Evolutionary conservation across 129 eudicot genomes (phyloP), one percentile per base, ranked within the genome.

Genomic region (Pulicaria dysenterica): DNA sequence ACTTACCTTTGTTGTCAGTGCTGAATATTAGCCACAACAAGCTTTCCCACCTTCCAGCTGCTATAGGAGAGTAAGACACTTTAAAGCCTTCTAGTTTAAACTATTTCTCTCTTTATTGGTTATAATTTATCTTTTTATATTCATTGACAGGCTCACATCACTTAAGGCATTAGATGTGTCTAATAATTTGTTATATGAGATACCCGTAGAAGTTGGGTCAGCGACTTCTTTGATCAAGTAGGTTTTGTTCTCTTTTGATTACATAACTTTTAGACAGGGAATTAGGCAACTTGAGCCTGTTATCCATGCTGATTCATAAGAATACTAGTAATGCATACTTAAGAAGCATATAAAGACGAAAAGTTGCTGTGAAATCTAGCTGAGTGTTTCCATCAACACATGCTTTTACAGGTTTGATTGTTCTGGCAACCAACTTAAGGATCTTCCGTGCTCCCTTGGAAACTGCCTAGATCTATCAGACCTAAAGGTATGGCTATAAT

Each of bases 1-100:
- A 90, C 67, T 80, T 94, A 80, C 91, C 96, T 11, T 63, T 79
- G 47, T 65, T 94, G 47, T 5, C 85, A 5, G 97, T 94, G 44
- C 64, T 94, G 59, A 94, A 94, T 86, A 71, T 94, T 63, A 86
- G 96, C 71, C 97, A 94, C 69, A 94, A 94, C 73, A 94, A 94
- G 84, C 91, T 94, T 58, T 80, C 96, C 19, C 76, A 82, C 15
- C 97, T 90, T 66, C 99, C 99, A 7, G 80, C 89, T 47, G 97
- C 97, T 50, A 90, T 94, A 7, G 99, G 97, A 83, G 97, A 88
- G 99, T 94, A 90, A 57, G 97, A 39, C 54, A 40, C 50, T 71
- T 64, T 15, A 65, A 39, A 39, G 46, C 49, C 67, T 8, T 42
- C 45, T 46, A 6, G 64, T 12, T 37, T 60, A 4, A 69, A 63